Evolutionary conservation across 2,329 filamentous ascomycete species (phyloP), one percentile per base, ranked within the genome.

Genomic region (Coniochaeta sp.): DNA sequence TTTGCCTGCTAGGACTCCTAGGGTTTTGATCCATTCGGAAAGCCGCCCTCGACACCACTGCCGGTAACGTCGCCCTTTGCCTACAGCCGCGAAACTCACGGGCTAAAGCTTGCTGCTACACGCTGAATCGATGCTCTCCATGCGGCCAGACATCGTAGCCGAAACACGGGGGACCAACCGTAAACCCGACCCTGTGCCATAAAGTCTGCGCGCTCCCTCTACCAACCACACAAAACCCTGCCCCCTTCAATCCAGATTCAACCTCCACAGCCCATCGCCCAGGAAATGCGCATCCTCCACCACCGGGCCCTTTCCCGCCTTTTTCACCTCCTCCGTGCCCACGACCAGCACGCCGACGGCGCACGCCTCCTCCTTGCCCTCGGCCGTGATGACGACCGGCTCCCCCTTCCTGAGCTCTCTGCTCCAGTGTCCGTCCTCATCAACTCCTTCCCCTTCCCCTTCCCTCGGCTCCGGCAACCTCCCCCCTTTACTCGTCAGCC

Each of bases 201-300:
- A n/a, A n/a, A n/a, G n/a, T n/a, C n/a, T n/a, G n/a, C n/a, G n/a
- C n/a, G n/a, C n/a, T n/a, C n/a, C n/a, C n/a, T n/a, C n/a, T n/a
- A 17, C 16, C 28, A 59, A 14, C n/a, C 28, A 22, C 17, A 8
- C 17, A 14, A 30, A 12, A 38, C 24, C 5, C n/a, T 32, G 30
- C 10, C 16, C 57, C 6, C 36, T 44, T 64, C 72, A 84, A n/a
- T 84, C 79, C 22, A 79, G 73, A 26, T 66, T 70, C 63, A 96
- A 72, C 67, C 82, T 90, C 95, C 95, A 99, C 67, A 99, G 77
- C 19, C 93, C 95, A 79, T 99, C 95, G 0, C 95, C 95, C 59
- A 98, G 73, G 77, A 89, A 98, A 81, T 99, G 95, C 34, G 91
- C 91, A 62, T 92, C 89, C 78, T 98, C 93, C 66, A 98, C 90